Conservation (phyloP, 176 grass and related monocot genomes). For the Ensete ventricosum region DNA sequence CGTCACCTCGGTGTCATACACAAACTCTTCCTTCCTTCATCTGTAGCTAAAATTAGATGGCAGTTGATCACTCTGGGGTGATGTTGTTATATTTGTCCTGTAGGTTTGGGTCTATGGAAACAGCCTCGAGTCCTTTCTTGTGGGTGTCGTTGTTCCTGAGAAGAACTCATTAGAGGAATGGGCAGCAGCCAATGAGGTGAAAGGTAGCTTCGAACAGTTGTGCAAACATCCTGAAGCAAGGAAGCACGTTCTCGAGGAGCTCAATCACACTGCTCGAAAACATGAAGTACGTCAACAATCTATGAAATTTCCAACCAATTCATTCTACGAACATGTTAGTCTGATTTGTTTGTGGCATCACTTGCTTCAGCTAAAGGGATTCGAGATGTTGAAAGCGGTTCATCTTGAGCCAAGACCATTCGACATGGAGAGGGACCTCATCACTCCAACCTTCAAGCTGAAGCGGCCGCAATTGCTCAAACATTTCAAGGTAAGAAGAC, state of each 20-base stretch:
- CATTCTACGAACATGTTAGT: background rate
- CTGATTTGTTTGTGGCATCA: background rate
- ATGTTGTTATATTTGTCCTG: background rate
- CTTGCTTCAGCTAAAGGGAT: conserved; percentile 60
- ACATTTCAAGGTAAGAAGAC: conserved; percentile 54
- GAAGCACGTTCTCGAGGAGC: conserved; percentile 54
- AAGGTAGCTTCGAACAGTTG: conserved; percentile 38
- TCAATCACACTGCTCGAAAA: conserved; percentile 64
- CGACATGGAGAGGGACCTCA: conserved; percentile 71
- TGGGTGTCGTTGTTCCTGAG: conserved; percentile 77
- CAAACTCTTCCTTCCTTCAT: background rate
- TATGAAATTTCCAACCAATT: background rate
- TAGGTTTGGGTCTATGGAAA: conserved; percentile 95
- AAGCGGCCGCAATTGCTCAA: conserved; percentile 83
- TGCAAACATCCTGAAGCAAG: conserved; percentile 56
- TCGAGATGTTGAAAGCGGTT: conserved; percentile 84
- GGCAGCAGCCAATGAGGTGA: conserved; percentile 45
- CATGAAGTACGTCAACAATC: conserved; percentile 32
- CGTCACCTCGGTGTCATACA: conserved; percentile 30
- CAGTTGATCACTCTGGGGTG: no score
- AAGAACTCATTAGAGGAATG: conserved; percentile 62
- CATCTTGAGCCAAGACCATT: conserved; percentile 66
- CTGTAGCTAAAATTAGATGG: no score
- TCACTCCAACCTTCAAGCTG: conserved; percentile 93
- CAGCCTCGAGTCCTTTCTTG: conserved; percentile 87